Base-by-base conservation (phyloP, 345 rosid species). In the Mallotus nudiflorus region DNA sequence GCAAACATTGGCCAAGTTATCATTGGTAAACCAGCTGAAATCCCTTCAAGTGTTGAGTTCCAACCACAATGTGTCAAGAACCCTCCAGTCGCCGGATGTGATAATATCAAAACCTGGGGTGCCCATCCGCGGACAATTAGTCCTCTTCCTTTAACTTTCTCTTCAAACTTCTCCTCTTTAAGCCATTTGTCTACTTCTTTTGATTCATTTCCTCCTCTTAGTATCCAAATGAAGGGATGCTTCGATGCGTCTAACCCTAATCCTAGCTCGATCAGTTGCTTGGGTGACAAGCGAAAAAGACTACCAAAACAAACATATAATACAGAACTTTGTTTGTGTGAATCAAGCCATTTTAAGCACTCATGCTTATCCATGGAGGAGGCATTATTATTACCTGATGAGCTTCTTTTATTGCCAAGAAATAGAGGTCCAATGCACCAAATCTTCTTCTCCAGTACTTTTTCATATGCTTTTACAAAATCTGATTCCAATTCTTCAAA, bases 51-150 rank as follows among this genome's bases (percentile, higher is more conserved):
- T 1, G 80, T 78, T 6, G 90, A 86, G 44, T 84, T 86, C 90
- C 90, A 86, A 35, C 90, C 90, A 22, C 91, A 84, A 19, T 82
- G 87, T 33, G 87, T 86, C 65, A 86, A 68, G 70, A 87, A 87
- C 3, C 87, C 88, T 62, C 85, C 85, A 0, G 79, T 27, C 0
- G 84, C 65, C 0, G 70, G 37, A 20, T 84, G 88, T 16, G 91
- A 84, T 48, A 87, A 65, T 42, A 87, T 87, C 6, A 75, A 51
- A 0, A 86, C 78, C 53, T 86, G 91, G 0, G 91, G 91, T 3
- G 86, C 81, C 91, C 91, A 86, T 12, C 91, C 87, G 40, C 46
- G 50, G 28, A 86, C 75, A 55, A 86, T 39, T 15, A 86, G 70
- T 12, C 91, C 84, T 71, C 83, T 81, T 10, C 73, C 83, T 74